Evolutionary conservation across 192 early-diverging fungal species (phyloP).

Genomic region (Backusella macrospora): DNA sequence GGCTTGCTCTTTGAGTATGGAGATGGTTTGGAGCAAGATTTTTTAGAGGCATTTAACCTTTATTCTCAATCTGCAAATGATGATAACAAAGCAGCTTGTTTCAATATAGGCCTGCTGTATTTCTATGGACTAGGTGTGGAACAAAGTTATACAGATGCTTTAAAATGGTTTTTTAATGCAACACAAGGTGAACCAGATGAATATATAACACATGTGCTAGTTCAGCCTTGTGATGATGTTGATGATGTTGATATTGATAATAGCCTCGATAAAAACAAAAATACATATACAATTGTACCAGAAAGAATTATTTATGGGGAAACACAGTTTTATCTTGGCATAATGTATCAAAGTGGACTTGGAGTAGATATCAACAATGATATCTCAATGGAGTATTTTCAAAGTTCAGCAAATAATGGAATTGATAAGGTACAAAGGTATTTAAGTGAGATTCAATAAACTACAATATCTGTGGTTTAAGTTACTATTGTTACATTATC

Average conservation of each 20-base stretch:
- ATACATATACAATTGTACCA: background rate
- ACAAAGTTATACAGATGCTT: background rate
- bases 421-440: background rate
- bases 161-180: background rate
- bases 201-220: background rate
- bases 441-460: background rate
- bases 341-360: background rate
- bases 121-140: background rate
- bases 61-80: slow-evolving; percentile 1
- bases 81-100: background rate
- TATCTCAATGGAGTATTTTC: background rate
- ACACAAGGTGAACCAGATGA: background rate
- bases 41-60: background rate
- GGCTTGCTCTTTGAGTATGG: background rate
- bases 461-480: too few species aligned
- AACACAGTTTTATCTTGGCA: background rate
- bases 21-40: background rate
- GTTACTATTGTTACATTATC: too few species aligned
- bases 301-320: background rate
- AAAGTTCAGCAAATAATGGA: background rate
- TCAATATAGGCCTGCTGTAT: background rate
- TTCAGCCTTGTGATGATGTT: background rate
- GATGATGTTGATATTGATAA: background rate
- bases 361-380: background rate
- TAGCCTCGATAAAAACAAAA: background rate